Evolutionary conservation across 2,329 filamentous ascomycete genomes (phyloP).

Genomic region (Colletotrichum brevisporum): DNA sequence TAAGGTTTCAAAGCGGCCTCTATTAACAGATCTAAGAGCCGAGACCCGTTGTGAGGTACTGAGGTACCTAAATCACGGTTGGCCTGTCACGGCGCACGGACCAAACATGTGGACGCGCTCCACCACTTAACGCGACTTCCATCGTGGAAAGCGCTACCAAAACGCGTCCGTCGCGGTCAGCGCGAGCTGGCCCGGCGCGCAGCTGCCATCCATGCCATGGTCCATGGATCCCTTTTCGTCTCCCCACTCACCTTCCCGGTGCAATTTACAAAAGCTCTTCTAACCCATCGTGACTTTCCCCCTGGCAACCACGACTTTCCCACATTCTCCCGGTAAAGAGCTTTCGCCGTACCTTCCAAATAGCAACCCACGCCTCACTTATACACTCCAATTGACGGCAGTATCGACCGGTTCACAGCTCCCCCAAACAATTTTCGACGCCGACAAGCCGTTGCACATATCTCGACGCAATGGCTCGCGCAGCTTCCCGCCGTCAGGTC

Average conservation of each 20-base stretch:
- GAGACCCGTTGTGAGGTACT: no score
- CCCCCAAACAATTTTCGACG: neutral
- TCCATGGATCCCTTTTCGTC: constrained; percentile 24
- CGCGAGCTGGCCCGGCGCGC: constrained; percentile 32
- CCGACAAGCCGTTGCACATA: constrained; percentile 6
- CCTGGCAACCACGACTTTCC: neutral
- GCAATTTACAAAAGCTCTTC: constrained; percentile 38
- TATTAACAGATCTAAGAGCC: no score
- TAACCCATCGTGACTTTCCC: constrained; percentile 29
- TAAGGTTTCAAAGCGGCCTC: no score
- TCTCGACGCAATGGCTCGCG: constrained; percentile 40
- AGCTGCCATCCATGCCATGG: constrained; percentile 32
- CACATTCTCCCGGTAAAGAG: constrained; percentile 16
- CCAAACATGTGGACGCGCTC: constrained; percentile 10
- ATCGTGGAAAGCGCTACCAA: constrained; percentile 24
- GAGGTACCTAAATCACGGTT: no score
- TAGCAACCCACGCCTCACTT: neutral
- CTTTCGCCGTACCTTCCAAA: constrained; percentile 10
- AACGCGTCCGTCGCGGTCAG: constrained; percentile 38
- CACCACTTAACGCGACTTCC: constrained; percentile 38
- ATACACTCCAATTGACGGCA: neutral
- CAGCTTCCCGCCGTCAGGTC: constrained; percentile 38
- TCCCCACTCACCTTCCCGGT: constrained; percentile 36
- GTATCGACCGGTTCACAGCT: neutral
- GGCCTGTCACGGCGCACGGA: constrained; percentile 24